phyloP scores from a whole-genome alignment of 2,329 filamentous ascomycete genomes.

The Domatiomyces globalis region DNA sequence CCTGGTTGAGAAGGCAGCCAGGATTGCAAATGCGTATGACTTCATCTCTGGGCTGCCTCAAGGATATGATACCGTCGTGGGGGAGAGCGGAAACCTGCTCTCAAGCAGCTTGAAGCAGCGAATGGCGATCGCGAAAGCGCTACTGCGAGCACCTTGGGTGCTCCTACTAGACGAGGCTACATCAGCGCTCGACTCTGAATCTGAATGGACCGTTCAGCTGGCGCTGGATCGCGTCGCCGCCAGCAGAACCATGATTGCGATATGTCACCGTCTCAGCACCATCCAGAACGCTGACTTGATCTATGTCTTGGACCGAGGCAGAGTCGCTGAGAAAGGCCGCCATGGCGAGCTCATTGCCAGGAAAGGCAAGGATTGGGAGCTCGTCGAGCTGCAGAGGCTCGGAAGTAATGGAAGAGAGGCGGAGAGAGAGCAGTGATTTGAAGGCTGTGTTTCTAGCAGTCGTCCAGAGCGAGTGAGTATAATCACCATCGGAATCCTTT shows the following conservation, averaged over 20 bases:
- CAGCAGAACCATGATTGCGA: slow-evolving; percentile 28
- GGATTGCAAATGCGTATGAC: slow-evolving; percentile 37
- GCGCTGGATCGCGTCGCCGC: slow-evolving; percentile 32
- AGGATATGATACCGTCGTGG: slow-evolving; percentile 40
- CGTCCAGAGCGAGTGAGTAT: slow-evolving; percentile 54
- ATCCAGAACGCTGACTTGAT: slow-evolving; percentile 61
- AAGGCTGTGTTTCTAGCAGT: no score
- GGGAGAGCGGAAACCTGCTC: slow-evolving; percentile 41
- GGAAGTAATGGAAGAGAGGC: no score
- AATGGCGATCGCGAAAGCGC: slow-evolving; percentile 43
- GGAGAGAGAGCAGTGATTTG: no score
- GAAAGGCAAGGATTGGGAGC: slow-evolving; percentile 47
- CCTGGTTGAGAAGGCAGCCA: slow-evolving; percentile 61
- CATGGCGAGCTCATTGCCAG: slow-evolving; percentile 57
- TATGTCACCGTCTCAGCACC: slow-evolving; percentile 30
- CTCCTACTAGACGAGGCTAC: slow-evolving; percentile 50
- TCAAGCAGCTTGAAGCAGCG: slow-evolving; percentile 47
- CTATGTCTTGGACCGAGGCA: slow-evolving; percentile 49
- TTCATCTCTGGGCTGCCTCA: slow-evolving; percentile 36
- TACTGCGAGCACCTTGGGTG: slow-evolving; percentile 41
- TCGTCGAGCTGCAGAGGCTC: no score
- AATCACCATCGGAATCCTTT: not conserved
- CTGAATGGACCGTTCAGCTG: slow-evolving; percentile 35
- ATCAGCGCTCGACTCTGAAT: slow-evolving; percentile 43
- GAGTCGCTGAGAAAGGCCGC: slow-evolving; percentile 68